Conservation (phyloP, 2,329 filamentous ascomycete genomes). For the Metarhizium robertsii region DNA sequence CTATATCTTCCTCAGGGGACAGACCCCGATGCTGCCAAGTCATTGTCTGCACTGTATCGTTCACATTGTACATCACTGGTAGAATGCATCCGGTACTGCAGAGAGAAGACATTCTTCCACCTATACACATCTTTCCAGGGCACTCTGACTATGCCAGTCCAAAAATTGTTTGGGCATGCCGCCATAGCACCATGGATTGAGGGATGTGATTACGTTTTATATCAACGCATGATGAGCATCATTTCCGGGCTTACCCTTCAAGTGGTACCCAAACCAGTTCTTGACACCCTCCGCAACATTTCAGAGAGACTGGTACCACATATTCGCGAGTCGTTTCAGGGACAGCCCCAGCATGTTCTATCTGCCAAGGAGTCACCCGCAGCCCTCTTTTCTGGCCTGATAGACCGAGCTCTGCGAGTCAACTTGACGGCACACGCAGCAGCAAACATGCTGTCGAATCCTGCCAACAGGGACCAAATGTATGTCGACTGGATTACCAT, state of each 20-base stretch:
- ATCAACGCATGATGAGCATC: slow-evolving; percentile 93
- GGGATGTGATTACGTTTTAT: slow-evolving; percentile 90
- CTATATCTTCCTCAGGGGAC: slow-evolving; percentile 72
- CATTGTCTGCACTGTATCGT: slow-evolving; percentile 77
- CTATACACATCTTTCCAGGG: slow-evolving; percentile 93
- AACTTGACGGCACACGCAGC: slow-evolving; percentile 92
- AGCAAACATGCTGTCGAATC: slow-evolving; percentile 82
- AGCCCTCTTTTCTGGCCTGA: slow-evolving; percentile 74
- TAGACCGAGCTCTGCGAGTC: slow-evolving; percentile 81
- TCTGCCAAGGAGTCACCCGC: slow-evolving; percentile 82
- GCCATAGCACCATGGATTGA: slow-evolving; percentile 86
- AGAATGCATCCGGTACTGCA: slow-evolving; percentile 91
- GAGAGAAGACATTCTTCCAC: slow-evolving; percentile 93
- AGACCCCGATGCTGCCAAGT: slow-evolving; percentile 78
- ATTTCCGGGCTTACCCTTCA: slow-evolving; percentile 83
- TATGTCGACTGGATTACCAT: slow-evolving; percentile 79
- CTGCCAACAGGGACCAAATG: slow-evolving; percentile 89
- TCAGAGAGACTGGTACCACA: slow-evolving; percentile 72
- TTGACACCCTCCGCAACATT: slow-evolving; percentile 81
- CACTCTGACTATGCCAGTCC: slow-evolving; percentile 90
- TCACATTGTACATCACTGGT: slow-evolving; percentile 93
- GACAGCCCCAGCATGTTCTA: slow-evolving; percentile 76
- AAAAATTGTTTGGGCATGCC: slow-evolving; percentile 78
- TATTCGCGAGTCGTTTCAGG: slow-evolving; percentile 75
- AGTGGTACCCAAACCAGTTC: slow-evolving; percentile 78